A percentile compares a stretch with the other conserved stretches of the same genome.
These are phyloP conservation scores for Malassezia obtusa DNA, from an alignment of 1,284 basidiomycete species.

Conservation along the genomic window DNA sequence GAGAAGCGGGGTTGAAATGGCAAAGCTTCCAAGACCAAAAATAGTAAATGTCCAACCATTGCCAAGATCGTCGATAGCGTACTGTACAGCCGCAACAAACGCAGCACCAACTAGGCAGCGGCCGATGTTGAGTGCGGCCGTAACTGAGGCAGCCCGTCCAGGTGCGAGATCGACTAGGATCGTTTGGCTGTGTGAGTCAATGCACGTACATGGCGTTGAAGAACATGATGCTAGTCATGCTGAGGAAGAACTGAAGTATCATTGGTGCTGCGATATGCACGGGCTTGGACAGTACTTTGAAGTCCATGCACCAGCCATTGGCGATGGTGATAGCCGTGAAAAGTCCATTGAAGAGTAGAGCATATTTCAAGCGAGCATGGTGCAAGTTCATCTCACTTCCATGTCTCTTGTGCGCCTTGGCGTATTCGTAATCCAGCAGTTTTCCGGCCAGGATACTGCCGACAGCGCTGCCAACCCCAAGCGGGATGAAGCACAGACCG, in stretches of 20 bases:
- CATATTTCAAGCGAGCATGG: slow-evolving; percentile 3
- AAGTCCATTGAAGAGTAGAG: not conserved
- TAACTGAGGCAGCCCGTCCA: slow-evolving; percentile 12
- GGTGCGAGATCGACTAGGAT: slow-evolving; percentile 12
- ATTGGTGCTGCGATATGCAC: slow-evolving; percentile 12
- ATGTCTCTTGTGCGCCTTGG: not conserved
- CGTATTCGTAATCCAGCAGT: slow-evolving; percentile 17
- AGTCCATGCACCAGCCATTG: slow-evolving; percentile 12
- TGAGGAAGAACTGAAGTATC: slow-evolving; percentile 15
- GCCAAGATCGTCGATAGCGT: slow-evolving; percentile 12
- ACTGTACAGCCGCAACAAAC: slow-evolving; percentile 10
- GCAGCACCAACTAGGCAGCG: slow-evolving; percentile 10
- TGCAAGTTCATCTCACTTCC: slow-evolving; percentile 6
- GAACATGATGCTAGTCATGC: not conserved
- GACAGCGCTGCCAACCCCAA: slow-evolving; percentile 51
- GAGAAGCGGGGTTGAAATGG: not conserved
- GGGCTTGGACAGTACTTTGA: not conserved
- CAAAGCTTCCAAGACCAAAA: not conserved
- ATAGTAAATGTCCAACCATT: slow-evolving; percentile 14
- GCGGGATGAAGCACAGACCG: slow-evolving; percentile 62
- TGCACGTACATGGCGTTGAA: slow-evolving; percentile 8
- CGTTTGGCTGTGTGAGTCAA: slow-evolving; percentile 8
- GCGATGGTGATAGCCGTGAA: slow-evolving; percentile 1
- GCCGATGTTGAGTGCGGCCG: slow-evolving; percentile 15
- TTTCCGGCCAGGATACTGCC: slow-evolving; percentile 15